Base-by-base conservation (phyloP, 2,329 filamentous ascomycete species). In the Huntiella moniliformis region DNA sequence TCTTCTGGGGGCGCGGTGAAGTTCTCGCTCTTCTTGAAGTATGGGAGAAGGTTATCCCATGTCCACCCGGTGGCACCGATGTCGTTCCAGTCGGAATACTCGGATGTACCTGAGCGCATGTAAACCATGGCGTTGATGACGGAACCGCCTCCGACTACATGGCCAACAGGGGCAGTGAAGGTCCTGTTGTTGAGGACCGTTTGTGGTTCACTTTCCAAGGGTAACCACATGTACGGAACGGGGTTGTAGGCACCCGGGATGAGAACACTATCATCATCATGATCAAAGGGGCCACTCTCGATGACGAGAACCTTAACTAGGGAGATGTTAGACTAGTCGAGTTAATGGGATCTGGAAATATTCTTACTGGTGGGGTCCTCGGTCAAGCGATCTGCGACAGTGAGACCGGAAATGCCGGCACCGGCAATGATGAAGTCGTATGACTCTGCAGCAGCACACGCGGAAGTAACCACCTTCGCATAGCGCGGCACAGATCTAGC, bases 41-140 rank as follows among this genome's bases (percentile, higher is more conserved):
- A 69, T 0, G 63, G 65, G 0, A 64, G 54, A 7, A 70, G 33
- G 10, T 54, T 49, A 11, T 55, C 47, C 57, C 56, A 59, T 5
- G 63, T 55, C 57, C 63, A 67, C 2, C 62, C 65, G 0, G 60
- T 53, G 35, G 67, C 66, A 0, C 66, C 68, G 1, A 71, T 53
- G 2, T 55, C 54, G 33, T 58, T 58, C 67, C 67, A 71, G 1
- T 58, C 56, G 42, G 68, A 56, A 40, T 67, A 66, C 35, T 66
- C 64, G 1, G 56, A 53, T n/a, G 54, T 53, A 4, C 57, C 56
- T 1, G 61, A 60, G 10, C 60, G 55, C 32, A 60, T 54, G 52
- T 58, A 62, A 22, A 62, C 55, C 52, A 63, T 57, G 10, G 56
- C 58, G 53, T 67, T 67, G 41, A 65, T 51, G 4, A 57, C 58